These are phyloP conservation scores for Glycine soja DNA, from an alignment of 306 rosid species.

Conservation along the genomic window DNA sequence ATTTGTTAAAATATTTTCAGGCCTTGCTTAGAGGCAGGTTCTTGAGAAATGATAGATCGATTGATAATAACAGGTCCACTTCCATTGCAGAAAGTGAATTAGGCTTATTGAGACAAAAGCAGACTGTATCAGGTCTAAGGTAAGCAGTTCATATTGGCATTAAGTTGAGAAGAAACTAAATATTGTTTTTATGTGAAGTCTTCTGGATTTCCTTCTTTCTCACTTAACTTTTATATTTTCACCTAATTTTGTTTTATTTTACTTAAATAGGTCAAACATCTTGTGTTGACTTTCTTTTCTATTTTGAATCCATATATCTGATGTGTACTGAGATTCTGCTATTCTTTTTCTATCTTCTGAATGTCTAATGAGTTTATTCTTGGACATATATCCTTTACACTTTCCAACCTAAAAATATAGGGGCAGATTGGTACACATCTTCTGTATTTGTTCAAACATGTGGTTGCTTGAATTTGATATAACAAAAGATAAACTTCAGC, in stretches of 20 bases:
- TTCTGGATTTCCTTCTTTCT: conserved; percentile 35
- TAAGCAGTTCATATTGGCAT: conserved; percentile 49
- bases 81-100: conserved; percentile 91
- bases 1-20: conserved; percentile 58
- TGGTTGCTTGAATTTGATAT: no score
- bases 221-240: background rate
- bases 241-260: conserved; percentile 1
- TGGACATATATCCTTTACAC: conserved; percentile 13
- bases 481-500: no score
- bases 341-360: conserved; percentile 3
- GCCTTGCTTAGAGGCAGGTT: conserved; percentile 95
- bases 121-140: conserved; percentile 96
- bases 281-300: conserved; percentile 30
- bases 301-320: conserved; percentile 26
- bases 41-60: conserved; percentile 79
- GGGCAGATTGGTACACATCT: conserved; percentile 18
- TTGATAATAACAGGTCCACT: conserved; percentile 66
- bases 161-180: conserved; percentile 10
- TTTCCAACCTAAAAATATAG: conserved; percentile 6
- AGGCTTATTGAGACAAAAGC: conserved; percentile 87
- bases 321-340: background rate
- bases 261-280: conserved; percentile 18
- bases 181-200: conserved; percentile 21
- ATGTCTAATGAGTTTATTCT: conserved; percentile 26
- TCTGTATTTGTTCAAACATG: conserved; percentile 34